phyloP scores from a whole-genome alignment of 1,284 basidiomycete genomes.

The Moesziomyces parantarcticus region DNA sequence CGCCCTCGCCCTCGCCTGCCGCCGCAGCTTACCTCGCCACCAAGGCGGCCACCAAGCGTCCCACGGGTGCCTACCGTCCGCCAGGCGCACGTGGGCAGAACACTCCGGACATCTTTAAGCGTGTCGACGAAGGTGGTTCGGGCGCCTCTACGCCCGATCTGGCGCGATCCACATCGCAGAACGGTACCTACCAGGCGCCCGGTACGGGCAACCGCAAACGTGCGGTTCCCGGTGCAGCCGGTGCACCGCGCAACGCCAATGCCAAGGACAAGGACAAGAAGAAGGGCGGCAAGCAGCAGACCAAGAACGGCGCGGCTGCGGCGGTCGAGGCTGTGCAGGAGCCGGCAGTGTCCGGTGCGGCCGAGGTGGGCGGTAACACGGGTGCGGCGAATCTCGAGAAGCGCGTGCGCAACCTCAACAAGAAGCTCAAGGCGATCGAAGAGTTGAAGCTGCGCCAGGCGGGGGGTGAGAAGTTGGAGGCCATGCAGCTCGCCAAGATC shows the following conservation, averaged over 20 bases:
- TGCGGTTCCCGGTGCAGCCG: slow-evolving; percentile 53
- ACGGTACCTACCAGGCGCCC: slow-evolving; percentile 50
- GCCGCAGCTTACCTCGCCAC: slow-evolving; percentile 70
- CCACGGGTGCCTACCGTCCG: slow-evolving; percentile 67
- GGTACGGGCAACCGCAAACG: slow-evolving; percentile 47
- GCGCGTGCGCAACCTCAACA: slow-evolving; percentile 81
- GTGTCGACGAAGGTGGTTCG: slow-evolving; percentile 80
- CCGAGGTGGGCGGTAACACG: slow-evolving; percentile 53
- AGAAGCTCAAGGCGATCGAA: slow-evolving; percentile 94
- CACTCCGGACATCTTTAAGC: slow-evolving; percentile 85
- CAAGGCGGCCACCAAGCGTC: slow-evolving; percentile 60
- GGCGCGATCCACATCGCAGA: slow-evolving; percentile 24
- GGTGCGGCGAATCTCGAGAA: slow-evolving; percentile 66
- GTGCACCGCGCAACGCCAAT: slow-evolving; percentile 25
- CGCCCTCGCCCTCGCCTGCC: slow-evolving; percentile 78
- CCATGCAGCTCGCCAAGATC: slow-evolving; percentile 94
- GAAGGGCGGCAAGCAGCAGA: slow-evolving; percentile 45
- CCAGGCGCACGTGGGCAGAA: slow-evolving; percentile 81
- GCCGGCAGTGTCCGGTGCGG: slow-evolving; percentile 26
- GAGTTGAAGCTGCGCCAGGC: slow-evolving; percentile 90
- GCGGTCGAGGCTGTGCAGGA: slow-evolving; percentile 7
- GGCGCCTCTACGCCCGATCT: slow-evolving; percentile 43
- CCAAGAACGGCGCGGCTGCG: slow-evolving; percentile 34
- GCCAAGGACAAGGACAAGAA: slow-evolving; percentile 32
- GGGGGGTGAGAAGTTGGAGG: slow-evolving; percentile 87